A percentile compares a stretch with the other conserved stretches of the same genome.
These are phyloP conservation scores for Cryptosporidium ubiquitum DNA, from an alignment of 169 alveolate genomes.

Conservation along the genomic window DNA sequence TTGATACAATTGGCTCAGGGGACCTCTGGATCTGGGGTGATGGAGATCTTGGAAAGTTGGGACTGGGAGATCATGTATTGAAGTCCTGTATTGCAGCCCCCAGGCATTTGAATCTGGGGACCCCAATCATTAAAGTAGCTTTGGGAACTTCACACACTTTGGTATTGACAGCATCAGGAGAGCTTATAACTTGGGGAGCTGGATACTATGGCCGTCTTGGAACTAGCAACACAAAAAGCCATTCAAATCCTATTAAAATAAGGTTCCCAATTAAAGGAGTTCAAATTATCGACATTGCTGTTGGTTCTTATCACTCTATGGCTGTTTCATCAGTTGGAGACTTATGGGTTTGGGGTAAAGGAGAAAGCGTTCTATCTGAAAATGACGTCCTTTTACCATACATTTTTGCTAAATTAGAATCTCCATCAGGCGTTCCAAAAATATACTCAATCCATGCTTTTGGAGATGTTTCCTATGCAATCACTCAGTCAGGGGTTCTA, in stretches of 20 bases:
- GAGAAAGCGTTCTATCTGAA: conserved; percentile 23
- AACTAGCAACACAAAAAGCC: conserved; percentile 63
- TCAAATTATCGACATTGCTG: conserved; percentile 74
- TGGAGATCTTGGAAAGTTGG: conserved; percentile 88
- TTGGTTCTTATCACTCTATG: conserved; percentile 75
- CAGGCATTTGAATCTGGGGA: conserved; percentile 76
- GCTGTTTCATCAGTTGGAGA: conserved; percentile 78
- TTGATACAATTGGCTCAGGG: conserved; percentile 78
- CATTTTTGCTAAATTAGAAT: conserved; percentile 74
- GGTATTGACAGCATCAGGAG: conserved; percentile 81
- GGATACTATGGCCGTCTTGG: conserved; percentile 84
- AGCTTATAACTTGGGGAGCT: conserved; percentile 85
- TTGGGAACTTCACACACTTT: conserved; percentile 85
- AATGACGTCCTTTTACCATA: conserved; percentile 48
- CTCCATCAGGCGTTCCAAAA: conserved; percentile 73
- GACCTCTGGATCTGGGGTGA: conserved; percentile 88
- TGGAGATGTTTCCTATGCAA: conserved; percentile 60
- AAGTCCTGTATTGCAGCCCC: conserved; percentile 83
- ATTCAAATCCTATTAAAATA: conserved; percentile 74
- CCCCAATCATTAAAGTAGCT: conserved; percentile 83
- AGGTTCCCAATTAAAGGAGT: conserved; percentile 69
- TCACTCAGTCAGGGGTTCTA: conserved; percentile 27
- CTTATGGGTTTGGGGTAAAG: conserved; percentile 78
- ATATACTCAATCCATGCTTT: conserved; percentile 31
- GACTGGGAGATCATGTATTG: conserved; percentile 83